These are phyloP conservation scores for Fraxinus latifolia DNA, from an alignment of 305 asterid genomes.

Conservation along the genomic window DNA sequence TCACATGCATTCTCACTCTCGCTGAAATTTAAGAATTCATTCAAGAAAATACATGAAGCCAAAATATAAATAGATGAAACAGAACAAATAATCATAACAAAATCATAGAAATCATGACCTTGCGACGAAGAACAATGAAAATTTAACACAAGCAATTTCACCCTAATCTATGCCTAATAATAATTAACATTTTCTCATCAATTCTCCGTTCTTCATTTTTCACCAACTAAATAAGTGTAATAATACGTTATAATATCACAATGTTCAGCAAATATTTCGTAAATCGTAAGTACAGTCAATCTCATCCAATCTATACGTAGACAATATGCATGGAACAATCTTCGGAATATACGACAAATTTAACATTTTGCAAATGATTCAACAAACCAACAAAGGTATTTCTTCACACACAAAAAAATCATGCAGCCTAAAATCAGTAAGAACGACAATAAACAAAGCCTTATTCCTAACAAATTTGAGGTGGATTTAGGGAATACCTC, in stretches of 20 bases:
- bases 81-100: background rate
- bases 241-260: background rate
- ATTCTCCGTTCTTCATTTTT: background rate
- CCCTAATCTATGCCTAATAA: background rate
- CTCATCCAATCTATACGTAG: background rate
- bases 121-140: background rate
- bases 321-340: slow-evolving; percentile 11
- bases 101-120: background rate
- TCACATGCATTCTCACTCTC: slow-evolving; percentile 47
- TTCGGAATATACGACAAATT: background rate
- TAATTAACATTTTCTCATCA: background rate
- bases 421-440: background rate
- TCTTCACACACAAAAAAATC: slow-evolving; percentile 4
- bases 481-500: slow-evolving; percentile 30
- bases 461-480: background rate
- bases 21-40: slow-evolving; percentile 26
- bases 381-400: background rate
- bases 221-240: background rate
- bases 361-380: background rate
- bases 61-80: background rate
- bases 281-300: background rate
- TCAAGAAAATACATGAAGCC: background rate
- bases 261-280: background rate
- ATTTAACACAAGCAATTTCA: background rate
- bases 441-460: background rate